phyloP scores from a whole-genome alignment of 208 protist species.

The Wallacemonas sp. region DNA sequence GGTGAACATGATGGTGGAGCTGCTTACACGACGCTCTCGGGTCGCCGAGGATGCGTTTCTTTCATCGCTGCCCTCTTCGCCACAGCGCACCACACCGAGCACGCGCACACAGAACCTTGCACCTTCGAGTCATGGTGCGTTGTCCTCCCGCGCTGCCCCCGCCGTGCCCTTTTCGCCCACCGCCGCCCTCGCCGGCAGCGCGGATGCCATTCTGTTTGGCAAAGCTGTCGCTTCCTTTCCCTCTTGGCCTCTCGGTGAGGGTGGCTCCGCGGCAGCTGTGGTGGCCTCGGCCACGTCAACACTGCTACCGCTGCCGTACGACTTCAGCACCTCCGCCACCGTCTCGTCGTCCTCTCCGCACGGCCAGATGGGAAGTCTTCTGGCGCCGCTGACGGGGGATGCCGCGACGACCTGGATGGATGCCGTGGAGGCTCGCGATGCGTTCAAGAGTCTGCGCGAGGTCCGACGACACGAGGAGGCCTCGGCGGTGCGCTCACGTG shows the following conservation, averaged over 20 bases:
- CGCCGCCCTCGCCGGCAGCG: background rate
- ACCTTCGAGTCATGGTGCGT: no score
- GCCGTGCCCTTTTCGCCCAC: background rate
- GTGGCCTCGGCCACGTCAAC: background rate
- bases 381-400: slow-evolving; percentile 1
- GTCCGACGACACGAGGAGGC: slow-evolving; percentile 6
- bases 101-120: no score
- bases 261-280: no score
- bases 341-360: background rate
- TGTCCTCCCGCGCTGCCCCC: background rate
- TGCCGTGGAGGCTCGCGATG: slow-evolving; percentile 4
- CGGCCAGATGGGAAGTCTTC: background rate
- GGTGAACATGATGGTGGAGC: slow-evolving; percentile 56
- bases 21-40: slow-evolving; percentile 38
- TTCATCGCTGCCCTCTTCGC: no score
- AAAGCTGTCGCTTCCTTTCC: slow-evolving; percentile 2
- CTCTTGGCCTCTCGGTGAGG: no score
- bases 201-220: background rate
- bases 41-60: background rate
- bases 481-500: background rate
- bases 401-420: slow-evolving; percentile 12
- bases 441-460: slow-evolving; percentile 10
- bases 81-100: background rate
- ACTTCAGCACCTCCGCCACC: background rate
- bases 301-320: background rate